A percentile compares a stretch with the other conserved stretches of the same genome.
Evolutionary conservation across 2,329 filamentous ascomycete species (phyloP).

Genomic region (Fusarium sp.): DNA sequence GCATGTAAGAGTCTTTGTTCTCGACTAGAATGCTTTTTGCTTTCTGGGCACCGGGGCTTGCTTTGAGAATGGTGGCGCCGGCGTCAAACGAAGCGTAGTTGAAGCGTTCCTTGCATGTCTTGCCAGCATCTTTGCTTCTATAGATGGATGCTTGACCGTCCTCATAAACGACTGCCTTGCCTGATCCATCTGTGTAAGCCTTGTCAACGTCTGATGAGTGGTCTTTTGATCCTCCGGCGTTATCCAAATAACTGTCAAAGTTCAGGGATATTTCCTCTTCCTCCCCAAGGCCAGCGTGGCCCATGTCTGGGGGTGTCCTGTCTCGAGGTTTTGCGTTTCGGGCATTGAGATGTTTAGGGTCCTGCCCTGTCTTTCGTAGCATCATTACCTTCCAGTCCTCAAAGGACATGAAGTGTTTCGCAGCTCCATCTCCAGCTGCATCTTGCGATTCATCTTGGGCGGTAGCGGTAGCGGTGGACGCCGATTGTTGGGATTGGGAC

Average conservation of each 20-base stretch:
- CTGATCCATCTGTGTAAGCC: conserved; percentile 37
- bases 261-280: conserved; percentile 83
- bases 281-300: conserved; percentile 84
- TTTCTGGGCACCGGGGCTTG: conserved; percentile 87
- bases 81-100: conserved; percentile 98
- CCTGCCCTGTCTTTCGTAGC: conserved; percentile 84
- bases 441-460: conserved; percentile 29
- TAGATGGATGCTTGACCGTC: conserved; percentile 67
- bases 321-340: conserved; percentile 67
- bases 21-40: conserved; percentile 90
- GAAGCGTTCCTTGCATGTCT: conserved; percentile 97
- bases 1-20: conserved; percentile 99
- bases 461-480: conserved; percentile 8
- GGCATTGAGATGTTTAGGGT: conserved; percentile 74
- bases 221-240: conserved; percentile 31
- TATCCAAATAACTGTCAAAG: conserved; percentile 59
- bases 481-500: conserved; percentile 12
- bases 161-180: conserved; percentile 61
- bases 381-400: conserved; percentile 99
- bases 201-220: conserved; percentile 4
- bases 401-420: conserved; percentile 85
- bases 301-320: conserved; percentile 70
- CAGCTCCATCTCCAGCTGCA: conserved; percentile 41
- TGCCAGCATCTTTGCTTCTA: conserved; percentile 92
- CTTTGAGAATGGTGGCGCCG: conserved; percentile 92